Conservation (phyloP, 202 grass and related monocot species). For the Cymbopogon flexuosus region DNA sequence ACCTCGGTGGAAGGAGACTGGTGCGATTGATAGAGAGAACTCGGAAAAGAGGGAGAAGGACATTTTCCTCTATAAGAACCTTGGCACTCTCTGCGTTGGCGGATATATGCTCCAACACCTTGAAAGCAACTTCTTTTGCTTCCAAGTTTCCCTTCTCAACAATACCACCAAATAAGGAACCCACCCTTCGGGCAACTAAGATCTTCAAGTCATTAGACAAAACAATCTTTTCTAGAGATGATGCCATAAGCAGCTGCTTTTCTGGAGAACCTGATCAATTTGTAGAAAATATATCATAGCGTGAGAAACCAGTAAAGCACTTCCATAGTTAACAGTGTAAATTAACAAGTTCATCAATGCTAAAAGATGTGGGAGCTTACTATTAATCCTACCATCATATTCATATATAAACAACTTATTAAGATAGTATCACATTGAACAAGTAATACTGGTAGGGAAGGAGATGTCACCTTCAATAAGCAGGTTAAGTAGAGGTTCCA, state of each 20-base stretch:
- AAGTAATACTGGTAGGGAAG: background rate
- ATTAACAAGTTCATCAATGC: background rate
- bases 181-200: slow-evolving; percentile 55
- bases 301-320: background rate
- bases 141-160: slow-evolving; percentile 49
- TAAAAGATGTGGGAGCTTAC: background rate
- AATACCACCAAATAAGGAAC: slow-evolving; percentile 45
- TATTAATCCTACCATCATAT: background rate
- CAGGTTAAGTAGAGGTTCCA: slow-evolving; percentile 63
- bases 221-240: slow-evolving; percentile 55
- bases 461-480: slow-evolving; percentile 53
- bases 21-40: slow-evolving; percentile 44
- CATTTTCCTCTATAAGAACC: slow-evolving; percentile 54
- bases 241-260: slow-evolving; percentile 47
- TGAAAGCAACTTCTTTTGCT: slow-evolving; percentile 64
- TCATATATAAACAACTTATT: background rate
- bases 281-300: slow-evolving; percentile 1
- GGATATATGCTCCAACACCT: slow-evolving; percentile 61
- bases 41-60: slow-evolving; percentile 53
- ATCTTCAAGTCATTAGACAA: slow-evolving; percentile 63
- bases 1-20: slow-evolving; percentile 56
- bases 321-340: background rate
- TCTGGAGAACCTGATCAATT: slow-evolving; percentile 53
- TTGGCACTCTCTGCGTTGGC: slow-evolving; percentile 50
- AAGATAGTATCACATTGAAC: background rate